Evolutionary conservation across 176 grass and related monocot genomes (phyloP), one percentile per base, ranked within the genome.

Genomic region (Oropetium thomaeum): DNA sequence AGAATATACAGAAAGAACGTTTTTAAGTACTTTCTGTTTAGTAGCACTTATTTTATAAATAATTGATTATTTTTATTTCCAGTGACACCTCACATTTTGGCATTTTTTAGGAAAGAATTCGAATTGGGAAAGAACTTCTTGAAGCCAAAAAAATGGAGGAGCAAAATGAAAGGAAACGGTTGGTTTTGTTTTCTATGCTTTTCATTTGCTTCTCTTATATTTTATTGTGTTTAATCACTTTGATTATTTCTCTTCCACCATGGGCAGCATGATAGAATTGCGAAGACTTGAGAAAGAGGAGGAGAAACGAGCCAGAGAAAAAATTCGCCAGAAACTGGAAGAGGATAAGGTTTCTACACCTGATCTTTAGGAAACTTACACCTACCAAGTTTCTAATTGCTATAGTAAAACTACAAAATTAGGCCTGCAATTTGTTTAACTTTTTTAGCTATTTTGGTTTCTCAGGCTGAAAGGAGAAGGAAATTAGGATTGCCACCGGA

Each of bases 71-170:
- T n/a, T n/a, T 57, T 11, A 12, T 45, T 54, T 40, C 10, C 25
- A 62, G 51, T 72, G 38, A 28, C 49, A 57, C 48, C 70, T 88
- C 15, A 77, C 61, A 47, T 40, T 51, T 60, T 59, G 49, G 29
- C 2, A 57, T 69, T 68, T 74, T 87, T 27, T 74, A 99, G 96
- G 91, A 99, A 69, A 87, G 91, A 10, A 88, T 99, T 71, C 82
- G 96, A 40, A 92, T 92, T 16, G 96, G 91, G 78, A 99, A 95
- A 89, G 96, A 95, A 74, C 89, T 99, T 74, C 79, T 99, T 53
- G 96, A 99, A 92, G 96, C 89, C 51, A 99, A 99, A 41, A 93
- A 85, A 81, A 99, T 95, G 28, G 91, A 99, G 82, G 96, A 95
- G 81, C 79, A 88, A 41, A 99, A 99, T 88, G 91, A 94, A 84